Conservation (phyloP, 805 yeast genomes). For the Schwanniomyces polymorphus region DNA sequence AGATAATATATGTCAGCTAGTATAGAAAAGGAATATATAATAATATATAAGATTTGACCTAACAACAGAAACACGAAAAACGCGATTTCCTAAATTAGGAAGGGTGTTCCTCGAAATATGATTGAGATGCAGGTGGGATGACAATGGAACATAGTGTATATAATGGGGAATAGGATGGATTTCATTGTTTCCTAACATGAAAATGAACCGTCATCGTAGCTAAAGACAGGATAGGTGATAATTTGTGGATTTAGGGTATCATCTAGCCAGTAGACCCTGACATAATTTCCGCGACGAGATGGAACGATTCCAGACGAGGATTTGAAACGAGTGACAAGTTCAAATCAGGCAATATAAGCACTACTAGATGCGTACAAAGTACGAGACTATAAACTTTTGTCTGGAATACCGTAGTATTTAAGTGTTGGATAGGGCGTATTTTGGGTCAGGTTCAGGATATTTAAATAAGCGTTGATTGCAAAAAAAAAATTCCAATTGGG, state of each 20-base stretch:
- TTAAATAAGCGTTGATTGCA: not conserved
- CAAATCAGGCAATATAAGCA: too few species aligned
- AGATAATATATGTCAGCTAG: not conserved
- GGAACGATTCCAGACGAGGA: not conserved
- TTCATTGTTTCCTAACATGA: not conserved
- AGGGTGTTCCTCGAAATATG: not conserved
- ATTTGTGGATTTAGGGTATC: not conserved
- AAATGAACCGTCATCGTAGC: not conserved
- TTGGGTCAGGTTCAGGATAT: too few species aligned
- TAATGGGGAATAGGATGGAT: not conserved
- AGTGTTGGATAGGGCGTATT: too few species aligned
- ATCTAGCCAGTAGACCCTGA: not conserved
- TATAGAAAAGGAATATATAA: not conserved
- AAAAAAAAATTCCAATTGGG: not conserved
- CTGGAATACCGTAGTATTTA: too few species aligned
- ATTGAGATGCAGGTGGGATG: not conserved
- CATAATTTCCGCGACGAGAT: not conserved
- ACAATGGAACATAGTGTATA: not conserved
- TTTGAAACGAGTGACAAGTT: not conserved
- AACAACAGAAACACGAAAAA: conserved; percentile 5
- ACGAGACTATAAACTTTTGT: not conserved
- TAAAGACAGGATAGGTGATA: not conserved
- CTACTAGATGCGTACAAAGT: not conserved
- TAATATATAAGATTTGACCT: not conserved
- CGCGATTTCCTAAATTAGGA: conserved; percentile 4